These are phyloP conservation scores for Pyrrhoderma lamaoense DNA, from an alignment of 1,284 basidiomycete species.

Conservation along the genomic window DNA sequence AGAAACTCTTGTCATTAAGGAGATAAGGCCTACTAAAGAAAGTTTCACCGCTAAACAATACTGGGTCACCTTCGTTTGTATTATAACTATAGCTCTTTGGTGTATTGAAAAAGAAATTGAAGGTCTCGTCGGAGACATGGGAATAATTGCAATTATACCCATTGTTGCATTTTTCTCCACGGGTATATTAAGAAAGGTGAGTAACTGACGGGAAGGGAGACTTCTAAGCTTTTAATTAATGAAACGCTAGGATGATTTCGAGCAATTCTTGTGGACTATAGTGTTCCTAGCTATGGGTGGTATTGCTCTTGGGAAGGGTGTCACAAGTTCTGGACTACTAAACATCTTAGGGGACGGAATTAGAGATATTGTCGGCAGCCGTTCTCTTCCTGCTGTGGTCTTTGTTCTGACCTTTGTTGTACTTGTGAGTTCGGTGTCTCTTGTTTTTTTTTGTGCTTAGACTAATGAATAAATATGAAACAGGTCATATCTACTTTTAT, in stretches of 20 bases:
- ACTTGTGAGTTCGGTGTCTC: conserved; percentile 56
- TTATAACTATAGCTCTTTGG: conserved; percentile 89
- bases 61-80: conserved; percentile 81
- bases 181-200: conserved; percentile 87
- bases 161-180: conserved; percentile 94
- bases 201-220: conserved; percentile 18
- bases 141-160: conserved; percentile 91
- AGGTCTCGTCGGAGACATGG: conserved; percentile 87
- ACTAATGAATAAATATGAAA: conserved; percentile 12
- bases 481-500: conserved; percentile 85
- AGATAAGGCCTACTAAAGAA: conserved; percentile 77
- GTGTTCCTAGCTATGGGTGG: conserved; percentile 98
- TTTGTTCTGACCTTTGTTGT: conserved; percentile 78
- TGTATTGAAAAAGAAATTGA: conserved; percentile 84
- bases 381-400: conserved; percentile 77
- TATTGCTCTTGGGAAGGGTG: conserved; percentile 92
- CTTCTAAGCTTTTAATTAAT: conserved; percentile 9
- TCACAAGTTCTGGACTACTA: conserved; percentile 84
- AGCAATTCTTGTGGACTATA: conserved; percentile 90
- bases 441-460: conserved; percentile 7
- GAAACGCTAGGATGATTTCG: conserved; percentile 77
- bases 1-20: conserved; percentile 75
- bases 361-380: conserved; percentile 61
- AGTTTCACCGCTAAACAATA: conserved; percentile 81
- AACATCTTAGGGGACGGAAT: conserved; percentile 71